Percentiles rank a stretch among this genome's conserved stretches.
Conservation (phyloP, 2,329 filamentous ascomycete species). For the Penicillium sp. region DNA sequence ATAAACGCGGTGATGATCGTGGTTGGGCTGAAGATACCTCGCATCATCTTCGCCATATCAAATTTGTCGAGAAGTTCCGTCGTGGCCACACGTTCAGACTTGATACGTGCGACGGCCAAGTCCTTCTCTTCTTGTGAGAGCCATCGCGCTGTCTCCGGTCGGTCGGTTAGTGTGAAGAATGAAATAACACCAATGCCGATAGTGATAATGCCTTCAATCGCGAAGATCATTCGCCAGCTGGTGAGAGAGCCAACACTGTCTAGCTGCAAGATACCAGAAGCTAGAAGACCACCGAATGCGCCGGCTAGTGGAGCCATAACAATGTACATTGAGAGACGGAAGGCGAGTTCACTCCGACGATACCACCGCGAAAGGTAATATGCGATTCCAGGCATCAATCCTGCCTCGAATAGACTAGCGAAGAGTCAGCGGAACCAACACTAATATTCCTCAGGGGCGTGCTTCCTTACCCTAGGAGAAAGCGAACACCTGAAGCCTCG, state of each 20-base stretch:
- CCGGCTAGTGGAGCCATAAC: conserved; percentile 69
- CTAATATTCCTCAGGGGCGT: too few relatives aligned
- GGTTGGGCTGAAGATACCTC: too few relatives aligned
- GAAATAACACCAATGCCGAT: conserved; percentile 56
- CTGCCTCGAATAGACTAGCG: conserved; percentile 62
- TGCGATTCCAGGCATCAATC: conserved; percentile 70
- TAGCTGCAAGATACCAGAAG: conserved; percentile 62
- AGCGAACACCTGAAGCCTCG: conserved; percentile 60
- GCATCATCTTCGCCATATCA: conserved; percentile 47
- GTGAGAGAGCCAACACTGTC: conserved; percentile 56
- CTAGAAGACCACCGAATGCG: conserved; percentile 68
- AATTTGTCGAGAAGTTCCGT: conserved; percentile 65
- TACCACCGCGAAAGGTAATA: conserved; percentile 75
- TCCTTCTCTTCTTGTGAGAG: conserved; percentile 64
- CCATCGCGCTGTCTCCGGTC: conserved; percentile 67
- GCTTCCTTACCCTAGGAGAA: conserved; percentile 54
- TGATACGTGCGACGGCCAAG: conserved; percentile 64
- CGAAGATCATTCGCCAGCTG: conserved; percentile 69
- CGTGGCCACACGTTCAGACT: conserved; percentile 64
- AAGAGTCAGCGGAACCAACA: neutral
- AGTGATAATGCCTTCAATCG: conserved; percentile 67
- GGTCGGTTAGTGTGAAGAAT: conserved; percentile 66
- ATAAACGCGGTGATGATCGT: conserved; percentile 51
- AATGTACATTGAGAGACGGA: conserved; percentile 67
- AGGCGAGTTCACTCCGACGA: conserved; percentile 64